phyloP scores from a whole-genome alignment of 164 flowering plant species.

The Warburgia ugandensis region DNA sequence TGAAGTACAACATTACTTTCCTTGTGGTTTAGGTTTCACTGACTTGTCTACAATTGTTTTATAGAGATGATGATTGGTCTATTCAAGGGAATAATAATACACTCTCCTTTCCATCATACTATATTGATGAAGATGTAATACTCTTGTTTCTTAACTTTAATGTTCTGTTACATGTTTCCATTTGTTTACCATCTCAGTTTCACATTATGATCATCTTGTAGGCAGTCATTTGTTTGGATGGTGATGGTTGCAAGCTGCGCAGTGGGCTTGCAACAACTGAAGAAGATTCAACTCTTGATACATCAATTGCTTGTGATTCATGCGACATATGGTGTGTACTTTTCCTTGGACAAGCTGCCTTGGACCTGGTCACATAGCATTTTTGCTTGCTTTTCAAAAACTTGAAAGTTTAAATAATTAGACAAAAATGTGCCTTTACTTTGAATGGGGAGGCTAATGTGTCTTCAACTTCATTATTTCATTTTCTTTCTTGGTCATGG shows the following conservation, averaged over 20 bases:
- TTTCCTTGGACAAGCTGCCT: background rate
- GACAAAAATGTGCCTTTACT: too few relatives aligned
- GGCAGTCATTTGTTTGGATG: slow-evolving; percentile 98
- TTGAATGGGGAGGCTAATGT: too few relatives aligned
- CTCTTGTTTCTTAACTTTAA: slow-evolving; percentile 6
- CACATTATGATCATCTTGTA: slow-evolving; percentile 31
- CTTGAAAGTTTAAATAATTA: background rate
- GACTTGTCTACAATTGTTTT: slow-evolving; percentile 5
- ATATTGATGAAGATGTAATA: slow-evolving; percentile 96
- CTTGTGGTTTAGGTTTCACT: slow-evolving; percentile 2
- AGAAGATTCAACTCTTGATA: slow-evolving; percentile 64
- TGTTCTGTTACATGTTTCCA: slow-evolving; percentile 4
- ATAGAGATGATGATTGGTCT: slow-evolving; percentile 92
- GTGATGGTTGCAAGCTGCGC: slow-evolving; percentile 88
- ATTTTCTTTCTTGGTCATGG: too few relatives aligned
- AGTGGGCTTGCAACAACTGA: slow-evolving; percentile 36
- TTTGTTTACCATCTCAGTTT: slow-evolving; percentile 11
- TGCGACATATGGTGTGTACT: slow-evolving; percentile 74
- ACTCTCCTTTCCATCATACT: slow-evolving; percentile 91
- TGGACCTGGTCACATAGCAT: background rate
- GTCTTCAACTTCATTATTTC: too few relatives aligned
- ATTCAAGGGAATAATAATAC: slow-evolving; percentile 73
- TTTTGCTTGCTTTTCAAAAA: background rate
- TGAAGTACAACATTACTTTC: background rate
- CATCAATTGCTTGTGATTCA: slow-evolving; percentile 98